Evolutionary conservation across 805 yeast genomes (phyloP), one percentile per base, ranked within the genome.

Genomic region (Wickerhamiella azyma): DNA sequence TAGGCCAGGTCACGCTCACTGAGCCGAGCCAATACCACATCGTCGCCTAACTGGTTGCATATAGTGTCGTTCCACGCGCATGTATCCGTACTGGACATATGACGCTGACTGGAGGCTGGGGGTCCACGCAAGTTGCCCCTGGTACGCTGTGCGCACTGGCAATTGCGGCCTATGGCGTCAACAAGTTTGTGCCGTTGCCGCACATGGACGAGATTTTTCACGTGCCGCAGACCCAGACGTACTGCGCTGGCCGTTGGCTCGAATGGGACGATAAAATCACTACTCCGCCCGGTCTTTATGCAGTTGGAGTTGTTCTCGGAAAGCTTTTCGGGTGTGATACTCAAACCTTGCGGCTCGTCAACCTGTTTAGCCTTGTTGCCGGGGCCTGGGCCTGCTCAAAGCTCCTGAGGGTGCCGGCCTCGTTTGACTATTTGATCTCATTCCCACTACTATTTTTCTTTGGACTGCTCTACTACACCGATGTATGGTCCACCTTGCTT

Each of bases 211-310:
- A 92, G 61, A 68, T 74, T 10, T 89, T 89, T 63, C 98, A 92
- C 59, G 69, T 84, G 18, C 76, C 77, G 7, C 97, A 92, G 67
- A 77, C 94, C 6, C 69, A 75, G 48, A 69, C 66, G 41, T 86
- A 81, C 57, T 73, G 85, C 49, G 53, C 59, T 1, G 81, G 80
- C 10, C 45, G 39, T 21, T 85, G 77, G 64, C 45, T 52, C n/a
- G 55, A 65, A 1, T 86, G 95, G 95, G 85, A 92, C 60, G 71
- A 77, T 10, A 88, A 89, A 58, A 85, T 92, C 59, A 89, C 98
- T 1, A 92, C 98, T 0, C 98, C 98, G 1, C 97, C 97, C 1
- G 98, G 97, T 0, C 66, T 89, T 14, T 89, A 92, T 59, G 42
- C 69, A 6, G 38, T 53, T 9, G 57, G 64, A 32, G 37, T 50